Percentiles rank a stretch among this genome's conserved stretches.
Evolutionary conservation across 2,329 filamentous ascomycete genomes (phyloP).

Genomic region (Didymellaceae sp.): DNA sequence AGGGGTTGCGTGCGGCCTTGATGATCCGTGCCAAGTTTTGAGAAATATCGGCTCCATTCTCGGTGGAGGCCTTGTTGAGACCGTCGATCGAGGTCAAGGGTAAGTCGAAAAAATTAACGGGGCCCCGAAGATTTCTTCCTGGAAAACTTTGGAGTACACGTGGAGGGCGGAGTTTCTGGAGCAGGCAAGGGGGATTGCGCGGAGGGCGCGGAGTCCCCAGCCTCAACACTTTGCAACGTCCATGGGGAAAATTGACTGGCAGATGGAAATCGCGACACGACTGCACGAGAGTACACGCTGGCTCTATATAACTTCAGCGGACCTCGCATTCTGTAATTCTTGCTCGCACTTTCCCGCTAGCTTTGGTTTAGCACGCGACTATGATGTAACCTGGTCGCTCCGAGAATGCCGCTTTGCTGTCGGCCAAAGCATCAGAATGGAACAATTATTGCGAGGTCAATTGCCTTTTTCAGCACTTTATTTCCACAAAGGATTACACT

Average conservation of each 20-base stretch:
- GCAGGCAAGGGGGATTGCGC: neutral
- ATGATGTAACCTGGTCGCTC: slow-evolving; percentile 5
- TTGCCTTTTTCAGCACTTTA: neutral
- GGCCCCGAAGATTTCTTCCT: slow-evolving; percentile 2
- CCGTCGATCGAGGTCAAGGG: slow-evolving; percentile 12
- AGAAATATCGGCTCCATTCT: slow-evolving; percentile 5
- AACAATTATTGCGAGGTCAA: neutral
- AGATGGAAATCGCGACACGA: neutral
- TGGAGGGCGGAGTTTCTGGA: slow-evolving; percentile 15
- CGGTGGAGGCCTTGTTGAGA: slow-evolving; percentile 6
- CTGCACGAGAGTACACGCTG: neutral
- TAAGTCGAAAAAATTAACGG: slow-evolving; percentile 9
- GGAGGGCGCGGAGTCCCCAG: slow-evolving; percentile 17
- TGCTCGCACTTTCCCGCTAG: slow-evolving; percentile 7
- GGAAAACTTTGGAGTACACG: slow-evolving; percentile 13
- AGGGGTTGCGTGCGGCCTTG: slow-evolving; percentile 5
- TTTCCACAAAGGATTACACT: neutral
- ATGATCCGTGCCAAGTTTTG: slow-evolving; percentile 12
- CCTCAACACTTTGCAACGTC: slow-evolving; percentile 13
- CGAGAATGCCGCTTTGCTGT: neutral
- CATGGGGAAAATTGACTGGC: slow-evolving; percentile 2
- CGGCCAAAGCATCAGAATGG: neutral
- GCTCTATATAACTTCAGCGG: slow-evolving; percentile 1
- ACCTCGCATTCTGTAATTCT: neutral
- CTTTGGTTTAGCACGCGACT: slow-evolving; percentile 4